Evolutionary conservation across 148 eudicot species (phyloP).

Genomic region (Spergularia marina): DNA sequence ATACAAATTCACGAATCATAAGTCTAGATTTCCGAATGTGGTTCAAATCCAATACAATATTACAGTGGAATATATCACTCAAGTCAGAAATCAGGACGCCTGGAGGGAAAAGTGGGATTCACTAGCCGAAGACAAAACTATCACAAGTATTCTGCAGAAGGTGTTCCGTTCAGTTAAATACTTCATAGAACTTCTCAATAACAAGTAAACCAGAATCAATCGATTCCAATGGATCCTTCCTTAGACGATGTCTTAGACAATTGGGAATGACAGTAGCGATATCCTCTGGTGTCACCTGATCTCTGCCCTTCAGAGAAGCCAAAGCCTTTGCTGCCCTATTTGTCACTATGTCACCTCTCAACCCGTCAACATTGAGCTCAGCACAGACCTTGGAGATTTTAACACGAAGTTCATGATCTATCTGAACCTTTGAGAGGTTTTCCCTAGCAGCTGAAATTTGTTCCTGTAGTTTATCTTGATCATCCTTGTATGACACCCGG

Average conservation of each 20-base stretch:
- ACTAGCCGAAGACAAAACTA: slow-evolving; percentile 20
- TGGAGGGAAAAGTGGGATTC: neutral
- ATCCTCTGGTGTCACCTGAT: slow-evolving; percentile 73
- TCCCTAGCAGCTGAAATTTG: slow-evolving; percentile 65
- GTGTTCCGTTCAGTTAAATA: slow-evolving; percentile 49
- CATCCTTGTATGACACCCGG: slow-evolving; percentile 55
- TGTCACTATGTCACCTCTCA: slow-evolving; percentile 93
- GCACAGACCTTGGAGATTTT: slow-evolving; percentile 90
- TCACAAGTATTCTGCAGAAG: neutral
- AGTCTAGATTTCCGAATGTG: slow-evolving; percentile 14
- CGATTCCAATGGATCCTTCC: slow-evolving; percentile 95
- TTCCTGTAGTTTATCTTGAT: slow-evolving; percentile 74
- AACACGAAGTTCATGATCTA: slow-evolving; percentile 79
- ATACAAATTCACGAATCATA: slow-evolving; percentile 1
- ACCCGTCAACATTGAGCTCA: slow-evolving; percentile 88
- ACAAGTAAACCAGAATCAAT: slow-evolving; percentile 95
- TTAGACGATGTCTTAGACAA: slow-evolving; percentile 82
- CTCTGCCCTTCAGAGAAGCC: slow-evolving; percentile 88
- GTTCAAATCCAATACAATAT: neutral
- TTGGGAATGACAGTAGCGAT: slow-evolving; percentile 93
- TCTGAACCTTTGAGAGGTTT: slow-evolving; percentile 58
- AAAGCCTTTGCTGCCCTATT: slow-evolving; percentile 94
- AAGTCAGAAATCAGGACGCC: slow-evolving; percentile 23
- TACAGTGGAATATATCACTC: slow-evolving; percentile 15
- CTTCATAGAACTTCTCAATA: slow-evolving; percentile 86